Evolutionary conservation across 2,329 filamentous ascomycete species (phyloP).

Genomic region (Hymenoscyphus repandus): DNA sequence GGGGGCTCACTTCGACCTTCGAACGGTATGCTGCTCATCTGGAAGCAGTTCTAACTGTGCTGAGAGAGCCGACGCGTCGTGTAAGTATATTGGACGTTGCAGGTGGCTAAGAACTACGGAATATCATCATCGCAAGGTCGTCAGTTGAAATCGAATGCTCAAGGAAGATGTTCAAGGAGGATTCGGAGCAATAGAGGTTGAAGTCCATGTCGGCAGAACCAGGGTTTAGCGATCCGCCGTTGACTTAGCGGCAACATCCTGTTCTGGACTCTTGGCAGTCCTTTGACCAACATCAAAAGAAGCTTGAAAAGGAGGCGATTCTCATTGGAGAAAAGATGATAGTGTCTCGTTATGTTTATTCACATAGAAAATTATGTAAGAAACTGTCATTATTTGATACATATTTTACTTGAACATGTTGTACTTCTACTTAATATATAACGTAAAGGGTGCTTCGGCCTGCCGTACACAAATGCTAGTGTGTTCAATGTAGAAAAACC

Average conservation of each 20-base stretch:
- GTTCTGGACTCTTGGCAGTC: not conserved
- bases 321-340: too few relatives aligned
- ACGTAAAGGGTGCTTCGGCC: too few relatives aligned
- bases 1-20: constrained; percentile 23
- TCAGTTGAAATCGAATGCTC: constrained; percentile 4
- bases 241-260: not conserved
- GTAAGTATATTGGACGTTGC: constrained; percentile 12
- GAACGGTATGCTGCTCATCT: constrained; percentile 29
- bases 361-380: too few relatives aligned
- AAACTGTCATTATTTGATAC: too few relatives aligned
- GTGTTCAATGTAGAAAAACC: too few relatives aligned
- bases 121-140: constrained; percentile 17
- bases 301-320: too few relatives aligned
- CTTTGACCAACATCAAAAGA: too few relatives aligned
- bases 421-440: too few relatives aligned
- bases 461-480: too few relatives aligned
- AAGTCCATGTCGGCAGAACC: not conserved
- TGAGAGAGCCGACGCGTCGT: constrained; percentile 3
- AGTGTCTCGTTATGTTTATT: too few relatives aligned
- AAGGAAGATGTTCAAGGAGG: constrained; percentile 6
- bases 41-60: constrained; percentile 19
- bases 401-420: too few relatives aligned
- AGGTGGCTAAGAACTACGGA: constrained; percentile 1
- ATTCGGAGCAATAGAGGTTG: constrained; percentile 1
- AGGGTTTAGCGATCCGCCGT: not conserved